These are phyloP conservation scores for Peronospora farinosa DNA, from an alignment of 352 stramenopile species.

Conservation along the genomic window DNA sequence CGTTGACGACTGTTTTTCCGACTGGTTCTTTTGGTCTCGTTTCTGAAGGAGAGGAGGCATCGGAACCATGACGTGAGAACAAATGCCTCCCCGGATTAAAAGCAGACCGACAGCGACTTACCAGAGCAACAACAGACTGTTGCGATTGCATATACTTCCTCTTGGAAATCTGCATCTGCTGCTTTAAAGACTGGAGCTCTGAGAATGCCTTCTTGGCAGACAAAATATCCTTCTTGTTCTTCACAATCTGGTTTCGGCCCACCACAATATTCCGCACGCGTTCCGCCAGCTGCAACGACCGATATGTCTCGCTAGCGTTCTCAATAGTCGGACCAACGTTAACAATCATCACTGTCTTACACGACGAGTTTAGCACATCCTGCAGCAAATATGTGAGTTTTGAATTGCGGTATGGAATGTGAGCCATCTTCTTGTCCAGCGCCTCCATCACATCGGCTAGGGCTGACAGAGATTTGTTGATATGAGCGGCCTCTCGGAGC, in stretches of 20 bases:
- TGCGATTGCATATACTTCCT: slow-evolving; percentile 86
- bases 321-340: slow-evolving; percentile 82
- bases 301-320: slow-evolving; percentile 79
- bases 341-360: slow-evolving; percentile 94
- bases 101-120: slow-evolving; percentile 54
- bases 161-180: slow-evolving; percentile 84
- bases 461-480: slow-evolving; percentile 87
- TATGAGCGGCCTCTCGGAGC: slow-evolving; percentile 71
- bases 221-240: slow-evolving; percentile 83
- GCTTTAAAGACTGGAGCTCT: slow-evolving; percentile 91
- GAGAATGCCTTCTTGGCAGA: slow-evolving; percentile 91
- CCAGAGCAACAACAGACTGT: slow-evolving; percentile 84
- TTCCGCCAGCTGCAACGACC: slow-evolving; percentile 84
- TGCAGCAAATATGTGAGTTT: slow-evolving; percentile 97
- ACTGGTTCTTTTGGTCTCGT: slow-evolving; percentile 89
- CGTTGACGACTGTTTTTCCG: slow-evolving; percentile 80
- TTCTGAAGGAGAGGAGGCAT: slow-evolving; percentile 60
- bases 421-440: slow-evolving; percentile 84
- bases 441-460: slow-evolving; percentile 92
- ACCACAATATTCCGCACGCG: slow-evolving; percentile 77
- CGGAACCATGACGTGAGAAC: slow-evolving; percentile 32
- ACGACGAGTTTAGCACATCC: slow-evolving; percentile 86
- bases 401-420: slow-evolving; percentile 96
- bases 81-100: slow-evolving; percentile 28
- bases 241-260: slow-evolving; percentile 70